Evolutionary conservation across 805 yeast genomes (phyloP).

Genomic region (Candida piceae): DNA sequence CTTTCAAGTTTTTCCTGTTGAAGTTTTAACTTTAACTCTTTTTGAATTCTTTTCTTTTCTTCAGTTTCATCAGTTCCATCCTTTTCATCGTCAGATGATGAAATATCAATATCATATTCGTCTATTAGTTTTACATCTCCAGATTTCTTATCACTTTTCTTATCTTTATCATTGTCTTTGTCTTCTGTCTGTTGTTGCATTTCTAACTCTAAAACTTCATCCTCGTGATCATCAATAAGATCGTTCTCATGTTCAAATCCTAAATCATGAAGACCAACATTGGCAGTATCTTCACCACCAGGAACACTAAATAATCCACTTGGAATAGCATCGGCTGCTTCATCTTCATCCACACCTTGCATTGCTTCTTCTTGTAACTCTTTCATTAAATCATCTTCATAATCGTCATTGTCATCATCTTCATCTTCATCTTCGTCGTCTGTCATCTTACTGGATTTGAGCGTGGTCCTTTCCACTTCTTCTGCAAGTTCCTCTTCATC

Average conservation of each 20-base stretch:
- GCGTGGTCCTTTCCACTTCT: constrained; percentile 59
- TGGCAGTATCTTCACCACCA: constrained; percentile 16
- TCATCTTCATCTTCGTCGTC: constrained; percentile 38
- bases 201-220: constrained; percentile 12
- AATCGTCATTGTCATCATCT: constrained; percentile 32
- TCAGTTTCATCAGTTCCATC: constrained; percentile 11
- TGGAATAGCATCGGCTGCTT: constrained; percentile 21
- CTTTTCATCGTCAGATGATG: constrained; percentile 27
- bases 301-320: constrained; percentile 29
- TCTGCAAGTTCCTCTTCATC: constrained; percentile 95
- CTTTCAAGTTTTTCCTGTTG: constrained; percentile 17
- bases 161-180: constrained; percentile 5
- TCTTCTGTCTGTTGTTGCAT: constrained; percentile 1
- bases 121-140: constrained; percentile 10
- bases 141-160: constrained; percentile 1
- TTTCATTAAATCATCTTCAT: constrained; percentile 34
- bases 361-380: constrained; percentile 34
- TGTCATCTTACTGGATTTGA: constrained; percentile 22
- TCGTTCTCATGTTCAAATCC: constrained; percentile 27
- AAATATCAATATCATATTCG: constrained; percentile 19
- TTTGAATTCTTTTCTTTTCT: constrained; percentile 6
- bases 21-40: constrained; percentile 5
- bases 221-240: constrained; percentile 19
- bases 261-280: constrained; percentile 27
- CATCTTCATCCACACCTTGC: constrained; percentile 32